Base-by-base conservation (phyloP, 164 flowering plant genomes). In the Chloranthus sessilifolius region DNA sequence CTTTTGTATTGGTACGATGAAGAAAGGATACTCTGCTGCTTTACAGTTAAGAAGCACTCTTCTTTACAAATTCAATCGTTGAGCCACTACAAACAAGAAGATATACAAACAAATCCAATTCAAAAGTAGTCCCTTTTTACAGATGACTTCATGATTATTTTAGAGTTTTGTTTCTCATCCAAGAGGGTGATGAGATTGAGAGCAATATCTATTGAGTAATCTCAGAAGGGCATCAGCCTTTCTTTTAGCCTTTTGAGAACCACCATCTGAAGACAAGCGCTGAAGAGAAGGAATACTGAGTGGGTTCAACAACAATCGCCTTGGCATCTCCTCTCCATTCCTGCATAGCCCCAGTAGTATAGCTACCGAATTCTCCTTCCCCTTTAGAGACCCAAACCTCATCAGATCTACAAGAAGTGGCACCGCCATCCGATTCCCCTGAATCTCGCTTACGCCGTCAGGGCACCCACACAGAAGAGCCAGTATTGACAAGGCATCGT, bases 201-300 rank as follows among this genome's bases (percentile, higher is more conserved):
- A 80, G 72, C 80, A 76, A 53, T 61, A 70, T 43, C 79, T 74
- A 49, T 82, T 71, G 46, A 86, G 80, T 29, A 81, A 58, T 68
- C 82, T 77, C 21, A 80, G 85, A 36, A 80, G 58, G n/a, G 83
- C 75, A 37, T 75, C 88, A 16, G 85, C 84, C 49, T 80, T 81
- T 55, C 85, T 74, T 48, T 75, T 65, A 43, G 87, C 83, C 65
- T 74, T 75, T 55, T 70, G 35, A 15, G 88, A 73, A 1, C 80
- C 92, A 1, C 80, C 92, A 54, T 73, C 68, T 5, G 75, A 62
- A 28, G 66, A 63, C 68, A 81, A 64, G 47, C 66, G 68, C 56
- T 71, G 78, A 3, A 83, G 82, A 20, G 81, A 79, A 56, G 81
- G 80, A 55, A 75, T 74, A 41, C 82, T 74, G 22, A 64, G 23